Base-by-base conservation (phyloP, 495 filamentous ascomycete genomes). In the Diplogelasinospora grovesii region DNA sequence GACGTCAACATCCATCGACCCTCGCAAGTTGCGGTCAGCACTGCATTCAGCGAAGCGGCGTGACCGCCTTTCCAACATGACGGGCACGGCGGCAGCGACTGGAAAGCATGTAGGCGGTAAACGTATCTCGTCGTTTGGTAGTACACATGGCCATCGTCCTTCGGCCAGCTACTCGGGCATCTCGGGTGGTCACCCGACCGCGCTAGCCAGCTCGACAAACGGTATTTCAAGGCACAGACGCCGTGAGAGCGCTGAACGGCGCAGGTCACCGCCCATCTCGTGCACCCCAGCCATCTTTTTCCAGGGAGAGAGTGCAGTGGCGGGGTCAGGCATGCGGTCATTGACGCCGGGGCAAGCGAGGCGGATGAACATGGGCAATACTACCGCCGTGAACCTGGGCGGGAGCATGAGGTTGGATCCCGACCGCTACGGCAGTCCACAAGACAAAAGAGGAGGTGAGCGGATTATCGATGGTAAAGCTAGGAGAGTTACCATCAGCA, bases 281-380 rank as follows among this genome's bases (percentile, higher is more conserved):
- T 71, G 64, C 41, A 66, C 66, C 27, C 68, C 69, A n/a, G 20
- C 59, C 61, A n/a, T 35, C 46, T 34, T 40, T 15, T 38, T 43
- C 25, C 23, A 27, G 31, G 8, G 15, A 31, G 23, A 28, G 14
- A 43, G 31, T 6, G 33, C 10, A 4, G 33, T 33, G 14, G 14
- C 30, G 14, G 14, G 14, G 23, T 34, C 37, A 8, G 26, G 38
- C 22, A 45, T 32, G 16, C 22, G 50, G 31, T 45, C 37, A 2
- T 55, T 73, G 38, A 70, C 67, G 13, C 46, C 60, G 1, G 65
- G 65, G 2, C 65, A 70, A 40, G 68, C 66, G 10, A 46, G 68
- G 27, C 56, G 66, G 18, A 73, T 72, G 64, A 60, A 63, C 30
- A 49, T 71, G n/a, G n/a, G n/a, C n/a, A n/a, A n/a, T n/a, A n/a